A percentile compares a stretch with the other conserved stretches of the same genome.
phyloP scores from a whole-genome alignment of 78 protist species.

The Tieghemostelium lacteum region DNA sequence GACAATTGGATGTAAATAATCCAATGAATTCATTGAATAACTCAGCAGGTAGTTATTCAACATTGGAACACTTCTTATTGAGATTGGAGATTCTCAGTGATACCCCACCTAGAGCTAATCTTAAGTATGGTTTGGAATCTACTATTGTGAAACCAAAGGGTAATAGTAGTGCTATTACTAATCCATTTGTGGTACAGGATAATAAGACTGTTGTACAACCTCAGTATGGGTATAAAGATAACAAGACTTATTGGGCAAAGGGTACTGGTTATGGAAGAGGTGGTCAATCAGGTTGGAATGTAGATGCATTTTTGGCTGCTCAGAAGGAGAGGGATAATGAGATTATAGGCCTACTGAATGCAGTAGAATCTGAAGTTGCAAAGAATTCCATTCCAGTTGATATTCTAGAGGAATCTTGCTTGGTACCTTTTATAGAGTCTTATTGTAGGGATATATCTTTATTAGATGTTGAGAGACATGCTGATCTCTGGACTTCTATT shows the following conservation, averaged over 20 bases:
- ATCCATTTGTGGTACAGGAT: neutral
- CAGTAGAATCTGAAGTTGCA: constrained; percentile 25
- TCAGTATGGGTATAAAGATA: neutral
- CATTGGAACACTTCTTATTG: constrained; percentile 40
- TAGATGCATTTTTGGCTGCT: constrained; percentile 68
- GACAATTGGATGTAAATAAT: constrained; percentile 66
- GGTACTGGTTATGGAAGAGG: constrained; percentile 87
- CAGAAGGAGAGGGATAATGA: constrained; percentile 68
- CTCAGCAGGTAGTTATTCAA: constrained; percentile 62
- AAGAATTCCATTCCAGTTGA: constrained; percentile 16
- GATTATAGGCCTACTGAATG: constrained; percentile 24
- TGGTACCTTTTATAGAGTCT: constrained; percentile 67
- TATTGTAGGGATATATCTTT: constrained; percentile 73
- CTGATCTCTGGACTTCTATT: constrained; percentile 35
- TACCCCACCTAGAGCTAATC: constrained; percentile 65
- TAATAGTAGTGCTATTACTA: neutral
- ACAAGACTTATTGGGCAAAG: constrained; percentile 65
- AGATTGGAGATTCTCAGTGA: constrained; percentile 63
- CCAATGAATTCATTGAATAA: constrained; percentile 49
- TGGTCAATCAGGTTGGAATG: constrained; percentile 49
- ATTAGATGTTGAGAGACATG: constrained; percentile 75
- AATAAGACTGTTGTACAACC: neutral
- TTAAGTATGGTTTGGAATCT: constrained; percentile 31
- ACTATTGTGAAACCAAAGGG: constrained; percentile 18
- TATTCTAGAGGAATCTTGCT: constrained; percentile 67